These are phyloP conservation scores for Trichomonas vaginalis DNA, from an alignment of 208 protist species.

Conservation along the genomic window DNA sequence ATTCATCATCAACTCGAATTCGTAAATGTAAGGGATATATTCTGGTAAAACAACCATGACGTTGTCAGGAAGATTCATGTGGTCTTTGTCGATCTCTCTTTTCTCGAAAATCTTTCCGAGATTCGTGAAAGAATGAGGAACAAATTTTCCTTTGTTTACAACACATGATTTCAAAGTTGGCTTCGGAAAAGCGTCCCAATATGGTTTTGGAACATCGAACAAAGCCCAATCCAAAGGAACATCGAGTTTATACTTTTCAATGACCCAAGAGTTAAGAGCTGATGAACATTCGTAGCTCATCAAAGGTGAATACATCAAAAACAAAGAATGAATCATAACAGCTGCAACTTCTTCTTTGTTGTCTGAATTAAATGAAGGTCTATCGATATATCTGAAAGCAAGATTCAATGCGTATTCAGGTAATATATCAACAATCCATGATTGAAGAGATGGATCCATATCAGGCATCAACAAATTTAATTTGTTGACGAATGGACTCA, in stretches of 20 bases:
- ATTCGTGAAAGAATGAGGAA: neutral
- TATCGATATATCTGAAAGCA: neutral
- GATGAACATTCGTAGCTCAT: neutral
- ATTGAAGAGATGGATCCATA: neutral
- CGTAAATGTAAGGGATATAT: neutral
- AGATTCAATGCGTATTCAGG: neutral
- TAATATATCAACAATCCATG: neutral
- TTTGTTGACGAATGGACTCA: neutral
- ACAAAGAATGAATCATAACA: neutral
- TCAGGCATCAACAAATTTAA: neutral
- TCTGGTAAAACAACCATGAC: neutral
- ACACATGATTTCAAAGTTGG: neutral
- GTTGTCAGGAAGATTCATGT: neutral
- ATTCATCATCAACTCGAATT: neutral
- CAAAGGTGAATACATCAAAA: neutral
- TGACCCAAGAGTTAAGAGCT: neutral
- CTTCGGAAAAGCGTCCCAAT: neutral
- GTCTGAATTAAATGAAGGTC: neutral
- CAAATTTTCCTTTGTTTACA: neutral
- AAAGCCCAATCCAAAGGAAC: neutral
- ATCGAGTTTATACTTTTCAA: neutral
- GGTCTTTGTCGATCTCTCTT: neutral
- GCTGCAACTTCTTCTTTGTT: neutral
- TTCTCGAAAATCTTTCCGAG: neutral
- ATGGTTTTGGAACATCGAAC: neutral